Evolutionary conservation across 2,329 filamentous ascomycete genomes (phyloP), one percentile per base, ranked within the genome.

Genomic region (Aspergillus sp.): DNA sequence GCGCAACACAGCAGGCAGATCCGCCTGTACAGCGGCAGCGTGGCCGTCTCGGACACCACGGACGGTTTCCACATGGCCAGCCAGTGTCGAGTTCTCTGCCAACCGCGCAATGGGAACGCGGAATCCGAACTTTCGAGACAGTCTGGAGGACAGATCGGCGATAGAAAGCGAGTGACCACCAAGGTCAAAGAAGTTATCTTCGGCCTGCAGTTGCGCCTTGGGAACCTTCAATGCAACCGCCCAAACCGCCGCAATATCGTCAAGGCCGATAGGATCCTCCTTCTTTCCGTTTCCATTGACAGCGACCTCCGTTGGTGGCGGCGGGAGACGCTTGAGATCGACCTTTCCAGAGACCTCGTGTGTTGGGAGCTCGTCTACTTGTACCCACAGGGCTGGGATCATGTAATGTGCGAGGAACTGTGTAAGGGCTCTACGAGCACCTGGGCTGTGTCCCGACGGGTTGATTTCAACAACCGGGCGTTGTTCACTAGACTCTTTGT

Each of bases 121-220:
- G 70, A 93, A 90, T 4, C 89, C 89, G 66, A 91, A 91, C 0
- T 82, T 82, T 58, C 84, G 84, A 0, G 88, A 86, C 14, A 93
- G 71, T 35, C 86, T 84, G 24, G 86, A 86, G n/a, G 90, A 86
- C 24, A 93, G 80, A 59, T 91, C 88, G 0, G 90, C 90, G n/a
- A 93, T 82, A 2, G 86, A 86, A 53, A 93, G 76, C 0, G 89
- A 92, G 72, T 93, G 90, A 0, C 90, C 90, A 37, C 90, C 90
- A 2, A 93, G 78, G 59, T 93, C 90, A 69, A 93, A 93, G 73
- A 93, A 93, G 70, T 87, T 88, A 70, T 91, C 87, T 60, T 90
- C 86, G 2, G 83, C 68, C 52, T 87, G 89, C 23, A 93, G 84
- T 19, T 83, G 79, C 41, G 75, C 81, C 9, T 80, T 76, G 0